Conservation (phyloP, 495 filamentous ascomycete species). For the Tuber aestivum region DNA sequence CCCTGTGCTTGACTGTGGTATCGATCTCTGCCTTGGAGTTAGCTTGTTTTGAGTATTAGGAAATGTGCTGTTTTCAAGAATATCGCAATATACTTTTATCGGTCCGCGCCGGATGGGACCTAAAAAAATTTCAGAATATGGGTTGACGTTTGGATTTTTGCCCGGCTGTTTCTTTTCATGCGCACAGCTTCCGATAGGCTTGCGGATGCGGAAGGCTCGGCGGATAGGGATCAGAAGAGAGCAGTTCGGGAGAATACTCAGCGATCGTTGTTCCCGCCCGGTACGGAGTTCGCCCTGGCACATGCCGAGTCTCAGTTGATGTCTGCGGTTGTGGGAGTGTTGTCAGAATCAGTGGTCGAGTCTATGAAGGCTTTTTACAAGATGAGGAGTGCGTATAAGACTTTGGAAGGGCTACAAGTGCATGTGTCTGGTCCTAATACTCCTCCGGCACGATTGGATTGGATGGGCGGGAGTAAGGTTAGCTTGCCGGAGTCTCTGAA, state of each 20-base stretch:
- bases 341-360: constrained; percentile 91
- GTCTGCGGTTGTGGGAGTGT: constrained; percentile 77
- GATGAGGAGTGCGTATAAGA: constrained; percentile 79
- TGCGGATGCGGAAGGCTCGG: constrained; percentile 67
- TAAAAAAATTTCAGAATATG: constrained; percentile 11
- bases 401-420: constrained; percentile 63
- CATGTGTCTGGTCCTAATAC: constrained; percentile 21
- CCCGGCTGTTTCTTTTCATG: constrained; percentile 24
- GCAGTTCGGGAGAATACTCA: constrained; percentile 55
- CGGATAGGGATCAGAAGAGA: constrained; percentile 71
- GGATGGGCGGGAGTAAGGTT: constrained; percentile 18
- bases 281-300: constrained; percentile 76
- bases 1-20: too few species aligned
- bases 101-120: too few species aligned
- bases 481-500: constrained; percentile 24
- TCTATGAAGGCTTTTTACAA: constrained; percentile 89
- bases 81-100: too few species aligned
- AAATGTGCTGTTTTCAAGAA: too few species aligned
- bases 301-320: constrained; percentile 80
- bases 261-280: constrained; percentile 65
- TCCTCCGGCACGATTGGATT: constrained; percentile 13
- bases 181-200: constrained; percentile 62
- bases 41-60: too few species aligned
- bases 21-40: too few species aligned
- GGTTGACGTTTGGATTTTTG: constrained; percentile 6